Base-by-base conservation (phyloP, 2,329 filamentous ascomycete species). In the Huntiella decipiens region DNA sequence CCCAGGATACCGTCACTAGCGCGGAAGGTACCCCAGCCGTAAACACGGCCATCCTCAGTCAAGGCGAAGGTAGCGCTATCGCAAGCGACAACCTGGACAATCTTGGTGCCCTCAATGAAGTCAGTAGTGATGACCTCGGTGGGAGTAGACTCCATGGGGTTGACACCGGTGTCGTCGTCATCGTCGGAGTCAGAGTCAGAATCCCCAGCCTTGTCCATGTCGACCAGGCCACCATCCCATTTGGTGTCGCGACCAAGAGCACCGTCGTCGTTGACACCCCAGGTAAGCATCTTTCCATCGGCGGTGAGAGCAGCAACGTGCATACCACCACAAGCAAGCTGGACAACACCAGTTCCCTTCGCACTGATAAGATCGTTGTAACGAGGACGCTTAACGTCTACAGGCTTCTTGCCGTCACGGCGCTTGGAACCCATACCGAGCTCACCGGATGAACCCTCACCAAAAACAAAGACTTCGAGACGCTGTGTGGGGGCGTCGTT, bases 181-280 rank as follows among this genome's bases (percentile, higher is more conserved):
- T 74, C 71, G 28, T 74, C 70, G 8, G 45, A 65, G 6, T 66
- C 68, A 6, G 68, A 70, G 15, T 71, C 73, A 11, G 67, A 66
- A 45, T 75, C 70, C 4, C 62, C 59, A 1, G 56, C 68, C 31
- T 68, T 68, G 34, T 73, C 72, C 49, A 67, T 63, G 45, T 77
- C 72, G 47, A 72, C 67, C 28, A 72, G 60, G 13, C 74, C 75
- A 42, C 79, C 79, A 2, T 79, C 73, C 69, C 77, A 79, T 10
- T 63, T 64, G 3, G 81, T 87, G 56, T 82, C 73, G 56, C 84
- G 71, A 37, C 84, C 84, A 34, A 92, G 70, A 6, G 84, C 82
- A 51, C 81, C 80, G 56, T 86, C 77, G 56, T 92, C 84, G 57
- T 91, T 91, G 54, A 91, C 83, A 45, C 84, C 84, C 84, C 84